Conservation (phyloP, 2,329 filamentous ascomycete genomes). For the Thelonectria rubi region DNA sequence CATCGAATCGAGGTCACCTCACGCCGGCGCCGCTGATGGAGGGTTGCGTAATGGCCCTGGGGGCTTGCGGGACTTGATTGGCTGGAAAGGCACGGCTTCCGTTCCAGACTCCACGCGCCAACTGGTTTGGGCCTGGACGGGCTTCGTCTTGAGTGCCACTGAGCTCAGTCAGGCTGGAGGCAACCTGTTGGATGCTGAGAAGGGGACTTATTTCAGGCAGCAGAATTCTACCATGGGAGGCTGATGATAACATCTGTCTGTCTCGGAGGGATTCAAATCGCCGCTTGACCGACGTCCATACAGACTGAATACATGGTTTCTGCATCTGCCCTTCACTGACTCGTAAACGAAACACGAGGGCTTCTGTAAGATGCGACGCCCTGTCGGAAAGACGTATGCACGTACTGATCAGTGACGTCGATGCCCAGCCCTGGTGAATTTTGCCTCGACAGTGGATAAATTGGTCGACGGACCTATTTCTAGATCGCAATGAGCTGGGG, state of each 20-base stretch:
- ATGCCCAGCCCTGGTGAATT: background rate
- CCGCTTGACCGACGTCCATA: background rate
- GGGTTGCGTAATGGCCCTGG: constrained; percentile 22
- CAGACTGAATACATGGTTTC: background rate
- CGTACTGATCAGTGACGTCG: background rate
- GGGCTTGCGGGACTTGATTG: constrained; percentile 5
- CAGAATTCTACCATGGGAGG: background rate
- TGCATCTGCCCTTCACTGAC: background rate
- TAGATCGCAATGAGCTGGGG: background rate
- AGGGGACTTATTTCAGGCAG: background rate
- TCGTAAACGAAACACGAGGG: background rate
- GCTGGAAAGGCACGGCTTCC: background rate
- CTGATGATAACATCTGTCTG: background rate
- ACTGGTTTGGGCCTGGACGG: constrained; percentile 21
- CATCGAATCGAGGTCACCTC: background rate
- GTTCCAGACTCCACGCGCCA: constrained; percentile 25
- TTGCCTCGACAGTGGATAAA: background rate
- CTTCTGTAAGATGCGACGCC: too few species aligned
- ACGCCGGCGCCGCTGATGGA: constrained; percentile 8
- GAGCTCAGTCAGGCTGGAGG: constrained; percentile 15
- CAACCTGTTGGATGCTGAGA: constrained; percentile 8
- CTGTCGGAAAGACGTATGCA: too few species aligned
- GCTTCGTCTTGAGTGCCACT: constrained; percentile 12
- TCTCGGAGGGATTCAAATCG: background rate
- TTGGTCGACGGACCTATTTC: background rate